phyloP scores from a whole-genome alignment of 306 rosid species.

The cucumber (Cucumis sativus) region Cucumber_9930_V3 NC_026657.2:6718001-6718500 shows the following conservation, averaged over 20 bases:
- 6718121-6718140: conserved; percentile 22
- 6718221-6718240: conserved; percentile 32
- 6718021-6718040: background rate
- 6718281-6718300: conserved; percentile 16
- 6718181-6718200: conserved; percentile 36
- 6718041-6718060: conserved; percentile 12
- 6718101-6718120: conserved; percentile 26
- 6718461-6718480: conserved; percentile 35
- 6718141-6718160: conserved; percentile 25
- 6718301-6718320: conserved; percentile 17
- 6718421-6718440: conserved; percentile 26
- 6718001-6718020: background rate
- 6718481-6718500: background rate
- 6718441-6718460: conserved; percentile 15
- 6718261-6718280: conserved; percentile 20
- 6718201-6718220: conserved; percentile 34
- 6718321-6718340: conserved; percentile 16
- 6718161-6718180: conserved; percentile 27
- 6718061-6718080: conserved; percentile 14
- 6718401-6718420: conserved; percentile 20
- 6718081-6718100: conserved; percentile 21
- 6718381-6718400: conserved; percentile 22
- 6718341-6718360: conserved; percentile 20
- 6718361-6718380: conserved; percentile 22
- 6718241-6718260: conserved; percentile 31